Evolutionary conservation across 179 eudicot genomes (phyloP), one percentile per base, ranked within the genome.

Genomic region (Silene noctiflora): DNA sequence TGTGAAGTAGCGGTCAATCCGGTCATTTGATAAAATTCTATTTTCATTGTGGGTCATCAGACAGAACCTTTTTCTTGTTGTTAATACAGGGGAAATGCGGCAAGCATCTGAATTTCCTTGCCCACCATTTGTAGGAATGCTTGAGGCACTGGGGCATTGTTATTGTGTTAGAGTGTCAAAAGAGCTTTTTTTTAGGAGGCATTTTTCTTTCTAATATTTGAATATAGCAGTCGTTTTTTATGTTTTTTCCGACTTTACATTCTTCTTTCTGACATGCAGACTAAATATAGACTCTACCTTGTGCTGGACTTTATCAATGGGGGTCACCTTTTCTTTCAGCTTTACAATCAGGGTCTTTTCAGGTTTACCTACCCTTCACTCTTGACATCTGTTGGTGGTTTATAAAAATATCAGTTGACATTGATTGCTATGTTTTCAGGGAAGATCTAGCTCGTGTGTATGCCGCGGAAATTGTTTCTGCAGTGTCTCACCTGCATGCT

Each of bases 281-380:
- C 96, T 24, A 94, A 92, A 81, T 94, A 91, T 77, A 86, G 91
- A 79, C 88, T 94, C n/a, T 92, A 89, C 81, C 97, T 94, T 69
- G 97, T 94, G 79, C 87, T 92, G 72, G 96, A 94, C 77, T 94
- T 91, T 70, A 80, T 94, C 63, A 94, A 94, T 75, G 98, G 98
- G 56, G 98, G 98, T 59, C 97, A 91, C 75, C 91, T 94, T 59
- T 94, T 91, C 84, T 94, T 94, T 78, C 98, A 92, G 85, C 96
- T 94, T 61, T 86, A 87, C 56, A 85, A 86, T 74, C 97, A 94
- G 3, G 98, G 98, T 59, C 92, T 94, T 65, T 94, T 92, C 87
- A 89, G 93, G 98, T 92, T 82, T 55, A 42, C 24, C 17, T 9
- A 6, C 1, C 58, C 44, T 33, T 59, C 4, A 22, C 21, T 44